A percentile compares a stretch with the other conserved stretches of the same genome.
These are phyloP conservation scores for Mimosa pudica DNA, from an alignment of 306 rosid genomes.

Conservation along the genomic window DNA sequence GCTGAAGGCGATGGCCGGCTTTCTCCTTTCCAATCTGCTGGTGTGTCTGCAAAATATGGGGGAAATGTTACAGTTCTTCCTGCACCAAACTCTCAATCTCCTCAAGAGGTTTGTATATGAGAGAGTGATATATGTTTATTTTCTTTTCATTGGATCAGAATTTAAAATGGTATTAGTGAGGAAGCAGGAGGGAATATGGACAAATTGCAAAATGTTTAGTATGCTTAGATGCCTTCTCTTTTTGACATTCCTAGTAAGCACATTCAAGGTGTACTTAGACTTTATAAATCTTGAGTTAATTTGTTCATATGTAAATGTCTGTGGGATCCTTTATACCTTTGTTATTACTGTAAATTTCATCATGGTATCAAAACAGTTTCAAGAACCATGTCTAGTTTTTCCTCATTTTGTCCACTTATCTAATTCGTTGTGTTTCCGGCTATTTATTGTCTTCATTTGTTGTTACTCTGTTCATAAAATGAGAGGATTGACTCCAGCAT, in stretches of 20 bases:
- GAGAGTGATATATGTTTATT: not conserved
- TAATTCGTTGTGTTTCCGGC: no score
- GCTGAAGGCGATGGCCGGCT: conserved; percentile 81
- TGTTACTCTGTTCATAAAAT: no score
- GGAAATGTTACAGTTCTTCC: conserved; percentile 75
- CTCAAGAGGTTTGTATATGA: conserved; percentile 75
- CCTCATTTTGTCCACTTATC: no score
- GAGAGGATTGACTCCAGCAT: no score
- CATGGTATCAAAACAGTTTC: no score
- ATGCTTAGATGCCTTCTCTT: not conserved
- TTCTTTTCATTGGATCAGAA: not conserved
- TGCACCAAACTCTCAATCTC: conserved; percentile 69
- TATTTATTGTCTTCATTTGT: no score
- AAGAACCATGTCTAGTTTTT: no score
- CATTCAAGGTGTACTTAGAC: not conserved
- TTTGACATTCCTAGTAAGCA: not conserved
- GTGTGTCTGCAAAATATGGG: conserved; percentile 70
- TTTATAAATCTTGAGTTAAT: not conserved
- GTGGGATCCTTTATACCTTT: not conserved
- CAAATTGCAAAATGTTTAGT: not conserved
- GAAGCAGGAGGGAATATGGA: not conserved
- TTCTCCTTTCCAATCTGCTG: conserved; percentile 82
- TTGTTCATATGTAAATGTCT: not conserved
- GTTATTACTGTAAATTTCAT: no score
- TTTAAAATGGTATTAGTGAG: not conserved